These are phyloP conservation scores for Pseudopithomyces chartarum DNA, from an alignment of 2,329 filamentous ascomycete species.

Conservation along the genomic window DNA sequence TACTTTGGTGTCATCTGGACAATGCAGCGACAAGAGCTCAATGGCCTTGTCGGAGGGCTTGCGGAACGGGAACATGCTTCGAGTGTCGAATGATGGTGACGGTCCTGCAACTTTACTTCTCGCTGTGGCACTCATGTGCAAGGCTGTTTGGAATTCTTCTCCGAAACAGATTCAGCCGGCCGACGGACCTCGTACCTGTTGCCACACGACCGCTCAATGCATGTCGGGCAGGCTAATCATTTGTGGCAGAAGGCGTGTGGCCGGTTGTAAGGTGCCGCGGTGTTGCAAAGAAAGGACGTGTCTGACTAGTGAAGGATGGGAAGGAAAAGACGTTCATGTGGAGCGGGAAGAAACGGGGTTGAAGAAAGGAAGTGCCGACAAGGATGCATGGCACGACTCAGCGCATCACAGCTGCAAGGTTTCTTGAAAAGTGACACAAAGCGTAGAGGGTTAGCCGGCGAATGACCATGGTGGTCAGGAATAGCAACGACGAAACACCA, in stretches of 20 bases:
- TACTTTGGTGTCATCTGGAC: too few relatives aligned
- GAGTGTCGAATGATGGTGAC: not conserved
- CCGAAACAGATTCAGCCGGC: constrained; percentile 26
- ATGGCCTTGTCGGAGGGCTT: not conserved
- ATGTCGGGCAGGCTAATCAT: constrained; percentile 15
- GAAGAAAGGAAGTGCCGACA: constrained; percentile 17
- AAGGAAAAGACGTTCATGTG: constrained; percentile 18
- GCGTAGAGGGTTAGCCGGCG: constrained; percentile 4
- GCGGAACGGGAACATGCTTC: not conserved
- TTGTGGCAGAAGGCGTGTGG: constrained; percentile 16
- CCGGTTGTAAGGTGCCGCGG: constrained; percentile 15
- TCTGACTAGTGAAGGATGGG: constrained; percentile 16
- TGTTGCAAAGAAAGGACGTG: constrained; percentile 16
- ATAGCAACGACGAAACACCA: constrained; percentile 9
- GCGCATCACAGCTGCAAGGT: constrained; percentile 17
- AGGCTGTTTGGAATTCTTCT: constrained; percentile 15
- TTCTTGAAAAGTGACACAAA: constrained; percentile 20
- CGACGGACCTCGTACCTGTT: constrained; percentile 14
- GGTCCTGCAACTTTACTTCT: constrained; percentile 6
- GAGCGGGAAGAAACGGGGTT: constrained; percentile 24
- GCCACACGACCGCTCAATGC: constrained; percentile 7
- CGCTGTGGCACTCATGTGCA: constrained; percentile 14
- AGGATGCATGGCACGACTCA: constrained; percentile 19
- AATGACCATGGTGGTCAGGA: constrained; percentile 6
- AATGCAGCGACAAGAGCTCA: too few relatives aligned